Evolutionary conservation across 106 monocot species (phyloP).

Genomic region (Dioscorea zingiberensis): DNA sequence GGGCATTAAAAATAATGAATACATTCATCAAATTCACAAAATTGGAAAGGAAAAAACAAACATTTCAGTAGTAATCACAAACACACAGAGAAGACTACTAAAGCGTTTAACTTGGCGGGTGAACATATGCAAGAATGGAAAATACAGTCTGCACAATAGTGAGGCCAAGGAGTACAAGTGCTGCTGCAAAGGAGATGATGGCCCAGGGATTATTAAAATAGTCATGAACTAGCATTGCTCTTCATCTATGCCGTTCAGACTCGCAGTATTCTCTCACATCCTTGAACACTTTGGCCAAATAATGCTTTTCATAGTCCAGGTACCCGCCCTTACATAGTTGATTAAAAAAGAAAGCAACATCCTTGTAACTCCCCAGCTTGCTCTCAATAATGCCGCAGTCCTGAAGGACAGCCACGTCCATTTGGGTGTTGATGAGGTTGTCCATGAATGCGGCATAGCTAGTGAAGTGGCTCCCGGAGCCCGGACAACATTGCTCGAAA

Average conservation of each 20-base stretch:
- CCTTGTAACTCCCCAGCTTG: conserved; percentile 41
- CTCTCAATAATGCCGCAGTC: conserved; percentile 47
- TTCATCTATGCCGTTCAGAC: conserved; percentile 35
- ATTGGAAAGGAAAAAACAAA: too few relatives aligned
- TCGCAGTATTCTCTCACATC: conserved; percentile 45
- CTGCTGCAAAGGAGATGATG: conserved; percentile 47
- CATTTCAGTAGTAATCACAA: too few relatives aligned
- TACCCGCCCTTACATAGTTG: conserved; percentile 48
- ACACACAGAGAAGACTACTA: too few relatives aligned
- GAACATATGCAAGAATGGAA: too few relatives aligned
- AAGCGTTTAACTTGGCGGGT: too few relatives aligned
- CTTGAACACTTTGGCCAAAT: conserved; percentile 33
- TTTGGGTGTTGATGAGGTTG: conserved; percentile 61
- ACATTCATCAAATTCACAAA: too few relatives aligned
- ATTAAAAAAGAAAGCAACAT: conserved; percentile 50
- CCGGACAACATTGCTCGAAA: conserved; percentile 76
- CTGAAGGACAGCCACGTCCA: conserved; percentile 50
- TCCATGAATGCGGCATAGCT: conserved; percentile 82
- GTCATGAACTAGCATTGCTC: conserved; percentile 38
- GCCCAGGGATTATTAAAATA: conserved; percentile 66
- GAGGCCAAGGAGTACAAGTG: conserved; percentile 37
- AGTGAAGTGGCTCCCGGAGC: conserved; percentile 47
- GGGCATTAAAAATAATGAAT: too few relatives aligned
- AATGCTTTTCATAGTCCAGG: conserved; percentile 40
- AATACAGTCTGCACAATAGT: conserved; percentile 31